Conservation (phyloP, 2,329 filamentous ascomycete genomes). For the Aspergillus arachidicola region DNA sequence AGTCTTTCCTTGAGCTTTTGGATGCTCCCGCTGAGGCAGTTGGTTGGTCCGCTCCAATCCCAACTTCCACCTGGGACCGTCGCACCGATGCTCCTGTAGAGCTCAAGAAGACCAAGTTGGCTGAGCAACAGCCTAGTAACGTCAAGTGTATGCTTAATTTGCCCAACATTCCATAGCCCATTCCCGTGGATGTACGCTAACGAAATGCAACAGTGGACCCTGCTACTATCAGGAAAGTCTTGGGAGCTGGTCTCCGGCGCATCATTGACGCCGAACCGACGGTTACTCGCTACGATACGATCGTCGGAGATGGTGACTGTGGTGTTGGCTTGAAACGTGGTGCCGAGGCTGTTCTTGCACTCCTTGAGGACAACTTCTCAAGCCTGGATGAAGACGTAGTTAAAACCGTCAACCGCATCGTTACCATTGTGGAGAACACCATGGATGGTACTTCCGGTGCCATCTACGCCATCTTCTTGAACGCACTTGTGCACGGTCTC, state of each 20-base stretch:
- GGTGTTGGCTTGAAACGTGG: conserved; percentile 84
- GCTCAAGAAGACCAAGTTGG: conserved; percentile 43
- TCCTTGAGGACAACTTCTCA: conserved; percentile 42
- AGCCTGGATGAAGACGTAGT: conserved; percentile 60
- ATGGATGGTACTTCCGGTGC: conserved; percentile 80
- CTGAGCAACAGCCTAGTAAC: conserved; percentile 55
- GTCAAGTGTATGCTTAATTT: conserved; percentile 48
- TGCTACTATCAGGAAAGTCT: conserved; percentile 52
- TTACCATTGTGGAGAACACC: conserved; percentile 64
- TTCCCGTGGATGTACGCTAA: background rate
- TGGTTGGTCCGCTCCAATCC: conserved; percentile 67
- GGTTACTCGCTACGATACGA: conserved; percentile 71
- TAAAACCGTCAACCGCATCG: conserved; percentile 62
- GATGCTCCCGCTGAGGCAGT: conserved; percentile 69
- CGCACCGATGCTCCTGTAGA: conserved; percentile 46
- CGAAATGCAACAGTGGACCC: conserved; percentile 49
- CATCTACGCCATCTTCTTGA: conserved; percentile 85
- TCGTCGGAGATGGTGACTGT: conserved; percentile 89
- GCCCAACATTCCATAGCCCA: background rate
- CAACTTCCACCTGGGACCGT: conserved; percentile 59
- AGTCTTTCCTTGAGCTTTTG: conserved; percentile 64
- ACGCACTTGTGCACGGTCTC: conserved; percentile 74
- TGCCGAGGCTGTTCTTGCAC: conserved; percentile 64
- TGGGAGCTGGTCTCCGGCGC: conserved; percentile 58
- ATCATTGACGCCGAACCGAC: conserved; percentile 66